Evolutionary conservation across 2,329 filamentous ascomycete species (phyloP).

Genomic region (Phyllosticta citrichinensis): DNA sequence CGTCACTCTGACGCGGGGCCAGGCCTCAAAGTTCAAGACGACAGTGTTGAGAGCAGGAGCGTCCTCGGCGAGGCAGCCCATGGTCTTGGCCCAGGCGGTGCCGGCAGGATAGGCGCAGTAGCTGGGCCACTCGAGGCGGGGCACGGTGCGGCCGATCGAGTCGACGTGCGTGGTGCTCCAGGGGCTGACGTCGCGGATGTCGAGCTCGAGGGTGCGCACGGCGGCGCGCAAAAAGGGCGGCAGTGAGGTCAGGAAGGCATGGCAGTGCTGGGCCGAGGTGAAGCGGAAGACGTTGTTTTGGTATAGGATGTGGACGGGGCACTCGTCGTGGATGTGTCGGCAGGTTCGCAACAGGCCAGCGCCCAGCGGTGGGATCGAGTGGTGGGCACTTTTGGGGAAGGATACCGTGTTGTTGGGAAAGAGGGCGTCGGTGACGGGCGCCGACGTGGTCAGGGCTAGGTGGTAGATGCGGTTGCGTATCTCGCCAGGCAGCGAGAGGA

Average conservation of each 20-base stretch:
- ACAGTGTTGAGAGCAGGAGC: conserved; percentile 24
- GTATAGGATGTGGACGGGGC: conserved; percentile 22
- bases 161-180: neutral
- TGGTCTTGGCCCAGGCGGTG: conserved; percentile 14
- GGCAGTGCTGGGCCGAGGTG: conserved; percentile 21
- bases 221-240: conserved; percentile 14
- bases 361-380: conserved; percentile 14
- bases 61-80: conserved; percentile 19
- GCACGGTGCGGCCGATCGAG: conserved; percentile 12
- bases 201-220: conserved; percentile 27
- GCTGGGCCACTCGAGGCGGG: conserved; percentile 25
- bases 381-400: conserved; percentile 4
- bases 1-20: conserved; percentile 22
- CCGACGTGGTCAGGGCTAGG: conserved; percentile 18
- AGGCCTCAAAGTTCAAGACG: conserved; percentile 26
- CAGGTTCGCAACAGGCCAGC: conserved; percentile 27
- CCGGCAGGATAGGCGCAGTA: conserved; percentile 21
- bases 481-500: conserved; percentile 24
- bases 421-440: conserved; percentile 20
- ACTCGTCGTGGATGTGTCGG: conserved; percentile 24
- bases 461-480: conserved; percentile 25
- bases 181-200: conserved; percentile 21
- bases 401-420: conserved; percentile 7
- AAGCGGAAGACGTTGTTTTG: conserved; percentile 28
- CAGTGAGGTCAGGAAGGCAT: conserved; percentile 21